These are phyloP conservation scores for Mycosphaerelloides madeirae DNA, from an alignment of 2,329 filamentous ascomycete genomes.

Conservation along the genomic window DNA sequence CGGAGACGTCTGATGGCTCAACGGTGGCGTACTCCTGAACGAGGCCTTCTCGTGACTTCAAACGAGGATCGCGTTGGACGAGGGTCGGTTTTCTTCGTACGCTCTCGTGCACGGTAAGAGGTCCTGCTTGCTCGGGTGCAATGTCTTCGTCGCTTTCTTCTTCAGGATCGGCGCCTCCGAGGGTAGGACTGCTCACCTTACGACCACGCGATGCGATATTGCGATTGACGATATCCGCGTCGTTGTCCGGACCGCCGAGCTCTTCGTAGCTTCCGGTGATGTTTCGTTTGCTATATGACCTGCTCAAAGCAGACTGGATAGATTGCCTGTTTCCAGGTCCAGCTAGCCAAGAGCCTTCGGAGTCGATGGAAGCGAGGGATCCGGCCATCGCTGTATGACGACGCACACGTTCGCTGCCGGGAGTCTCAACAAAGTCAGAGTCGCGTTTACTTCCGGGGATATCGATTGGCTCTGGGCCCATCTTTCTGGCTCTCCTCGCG, in stretches of 20 bases:
- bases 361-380: conserved; percentile 90
- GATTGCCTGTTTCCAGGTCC: conserved; percentile 59
- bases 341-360: conserved; percentile 84
- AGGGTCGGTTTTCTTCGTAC: conserved; percentile 59
- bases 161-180: conserved; percentile 44
- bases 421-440: conserved; percentile 39
- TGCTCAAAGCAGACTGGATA: conserved; percentile 41
- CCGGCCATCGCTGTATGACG: conserved; percentile 56
- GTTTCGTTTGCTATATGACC: conserved; percentile 41
- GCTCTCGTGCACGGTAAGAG: conserved; percentile 40
- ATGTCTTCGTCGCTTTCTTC: conserved; percentile 32
- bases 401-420: conserved; percentile 24
- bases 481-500: conserved; percentile 35
- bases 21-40: conserved; percentile 48
- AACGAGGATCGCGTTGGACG: conserved; percentile 54
- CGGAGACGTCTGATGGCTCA: conserved; percentile 24
- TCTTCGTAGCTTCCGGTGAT: conserved; percentile 62
- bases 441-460: conserved; percentile 13
- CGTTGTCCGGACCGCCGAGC: conserved; percentile 45
- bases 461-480: conserved; percentile 13
- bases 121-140: conserved; percentile 3
- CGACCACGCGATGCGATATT: conserved; percentile 8
- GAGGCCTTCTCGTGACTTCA: conserved; percentile 59
- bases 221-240: conserved; percentile 67
- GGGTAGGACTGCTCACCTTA: conserved; percentile 9